A percentile compares a stretch with the other conserved stretches of the same genome.
Conservation (phyloP, 2,329 filamentous ascomycete species). For the Ophiostoma quercus region DNA sequence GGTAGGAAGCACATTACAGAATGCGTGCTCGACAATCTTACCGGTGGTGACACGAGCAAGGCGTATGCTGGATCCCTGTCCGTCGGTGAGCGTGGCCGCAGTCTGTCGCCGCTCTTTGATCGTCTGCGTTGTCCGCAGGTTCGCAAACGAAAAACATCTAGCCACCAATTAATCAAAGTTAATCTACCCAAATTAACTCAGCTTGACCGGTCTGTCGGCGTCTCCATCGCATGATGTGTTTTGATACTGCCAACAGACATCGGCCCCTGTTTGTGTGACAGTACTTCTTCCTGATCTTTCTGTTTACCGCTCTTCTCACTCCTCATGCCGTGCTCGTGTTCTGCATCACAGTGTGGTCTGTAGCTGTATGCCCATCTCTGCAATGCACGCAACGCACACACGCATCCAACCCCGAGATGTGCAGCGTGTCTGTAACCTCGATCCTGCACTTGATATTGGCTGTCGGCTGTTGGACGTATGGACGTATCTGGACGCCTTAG, state of each 20-base stretch:
- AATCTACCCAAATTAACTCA: neutral
- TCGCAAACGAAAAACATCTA: neutral
- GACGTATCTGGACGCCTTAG: neutral
- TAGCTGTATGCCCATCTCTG: neutral
- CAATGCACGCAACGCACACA: neutral
- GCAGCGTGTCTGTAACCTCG: conserved; percentile 16
- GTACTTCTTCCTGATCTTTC: neutral
- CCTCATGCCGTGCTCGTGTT: neutral
- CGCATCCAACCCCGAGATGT: conserved; percentile 18
- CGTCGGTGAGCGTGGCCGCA: neutral
- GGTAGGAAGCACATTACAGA: too few species aligned
- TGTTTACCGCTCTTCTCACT: neutral
- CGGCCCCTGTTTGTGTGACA: neutral
- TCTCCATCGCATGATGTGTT: neutral
- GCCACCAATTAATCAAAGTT: neutral
- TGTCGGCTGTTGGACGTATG: neutral
- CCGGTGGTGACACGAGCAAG: neutral
- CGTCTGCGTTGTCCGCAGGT: neutral
- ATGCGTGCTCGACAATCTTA: neutral
- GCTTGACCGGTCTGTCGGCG: neutral
- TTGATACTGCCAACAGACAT: neutral
- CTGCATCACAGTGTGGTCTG: neutral
- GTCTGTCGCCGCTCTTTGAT: too few species aligned
- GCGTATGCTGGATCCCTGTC: neutral
- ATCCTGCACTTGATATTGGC: conserved; percentile 11